Percentiles rank a stretch among this genome's conserved stretches.
Evolutionary conservation across 345 rosid genomes (phyloP).

Genomic region (Salix purpurea): DNA sequence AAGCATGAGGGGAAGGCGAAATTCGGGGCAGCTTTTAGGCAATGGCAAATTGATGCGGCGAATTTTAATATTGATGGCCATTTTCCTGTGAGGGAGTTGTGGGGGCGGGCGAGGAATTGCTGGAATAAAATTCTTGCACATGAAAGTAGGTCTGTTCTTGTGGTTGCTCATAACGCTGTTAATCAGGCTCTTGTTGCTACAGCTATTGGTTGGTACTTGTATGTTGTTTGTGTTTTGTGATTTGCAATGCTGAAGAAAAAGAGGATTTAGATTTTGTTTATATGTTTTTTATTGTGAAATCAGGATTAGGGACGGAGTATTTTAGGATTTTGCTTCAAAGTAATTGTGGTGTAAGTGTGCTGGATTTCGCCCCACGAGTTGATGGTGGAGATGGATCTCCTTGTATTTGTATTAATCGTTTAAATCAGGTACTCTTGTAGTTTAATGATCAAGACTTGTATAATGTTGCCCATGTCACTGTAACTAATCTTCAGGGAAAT

Average conservation of each 20-base stretch:
- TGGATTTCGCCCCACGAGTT: conserved; percentile 64
- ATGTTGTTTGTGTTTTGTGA: not conserved
- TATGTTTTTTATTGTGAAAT: conserved; percentile 4
- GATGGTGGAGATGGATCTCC: conserved; percentile 73
- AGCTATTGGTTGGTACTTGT: conserved; percentile 55
- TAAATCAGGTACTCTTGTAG: conserved; percentile 61
- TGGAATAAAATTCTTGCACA: conserved; percentile 69
- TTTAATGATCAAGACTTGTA: not conserved
- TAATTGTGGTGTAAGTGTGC: conserved; percentile 88
- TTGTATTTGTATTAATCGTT: conserved; percentile 72
- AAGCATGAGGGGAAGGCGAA: conserved; percentile 81
- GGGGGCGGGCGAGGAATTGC: conserved; percentile 71
- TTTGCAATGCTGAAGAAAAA: too few species aligned
- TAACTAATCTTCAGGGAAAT: not conserved
- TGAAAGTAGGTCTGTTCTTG: conserved; percentile 76
- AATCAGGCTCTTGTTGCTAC: conserved; percentile 90
- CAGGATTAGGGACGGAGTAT: conserved; percentile 77
- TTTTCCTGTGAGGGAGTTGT: conserved; percentile 83
- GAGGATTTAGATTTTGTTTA: not conserved
- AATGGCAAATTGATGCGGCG: conserved; percentile 81
- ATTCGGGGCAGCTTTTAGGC: conserved; percentile 66
- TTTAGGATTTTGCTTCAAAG: conserved; percentile 88
- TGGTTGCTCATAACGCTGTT: conserved; percentile 97
- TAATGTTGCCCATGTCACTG: not conserved
- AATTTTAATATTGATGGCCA: conserved; percentile 83